phyloP scores from a whole-genome alignment of 768 basidiomycete species.

The Mycena kentingensis region DNA sequence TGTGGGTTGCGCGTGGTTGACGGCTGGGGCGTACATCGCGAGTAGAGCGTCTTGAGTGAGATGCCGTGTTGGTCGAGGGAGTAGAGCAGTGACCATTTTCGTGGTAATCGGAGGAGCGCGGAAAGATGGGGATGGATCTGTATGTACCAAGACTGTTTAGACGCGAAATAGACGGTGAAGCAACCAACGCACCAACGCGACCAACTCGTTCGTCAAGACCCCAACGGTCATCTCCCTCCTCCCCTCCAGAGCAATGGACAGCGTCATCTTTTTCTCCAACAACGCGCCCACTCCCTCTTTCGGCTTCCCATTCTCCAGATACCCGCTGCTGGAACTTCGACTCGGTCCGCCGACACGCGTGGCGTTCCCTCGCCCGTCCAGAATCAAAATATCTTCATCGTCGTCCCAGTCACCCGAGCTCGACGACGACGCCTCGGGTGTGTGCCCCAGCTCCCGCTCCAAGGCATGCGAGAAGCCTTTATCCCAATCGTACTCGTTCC shows the following conservation, averaged over 20 bases:
- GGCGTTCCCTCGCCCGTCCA: conserved; percentile 21
- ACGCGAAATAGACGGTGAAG: neutral
- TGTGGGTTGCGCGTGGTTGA: conserved; percentile 33
- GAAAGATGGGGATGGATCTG: conserved; percentile 76
- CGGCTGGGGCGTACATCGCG: conserved; percentile 51
- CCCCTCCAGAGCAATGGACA: conserved; percentile 53
- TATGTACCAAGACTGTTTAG: neutral
- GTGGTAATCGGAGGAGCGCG: conserved; percentile 68
- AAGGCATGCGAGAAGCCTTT: conserved; percentile 58
- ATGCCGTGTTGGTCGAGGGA: conserved; percentile 96
- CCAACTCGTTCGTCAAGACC: conserved; percentile 56
- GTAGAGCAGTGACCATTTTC: conserved; percentile 78
- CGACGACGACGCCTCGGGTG: conserved; percentile 12
- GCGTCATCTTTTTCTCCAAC: conserved; percentile 50
- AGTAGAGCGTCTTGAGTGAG: conserved; percentile 85
- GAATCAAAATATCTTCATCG: conserved; percentile 5
- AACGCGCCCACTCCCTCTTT: conserved; percentile 41
- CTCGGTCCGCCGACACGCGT: conserved; percentile 3
- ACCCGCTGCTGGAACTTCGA: conserved; percentile 14
- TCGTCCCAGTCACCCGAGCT: conserved; percentile 11
- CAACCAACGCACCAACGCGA: conserved; percentile 54
- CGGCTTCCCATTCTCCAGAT: conserved; percentile 14
- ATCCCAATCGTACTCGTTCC: conserved; percentile 58
- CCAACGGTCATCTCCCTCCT: conserved; percentile 54
- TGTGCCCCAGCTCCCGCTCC: conserved; percentile 39